Evolutionary conservation across 441 rosid genomes (phyloP).

Genomic region (Euphorbia corollata): DNA sequence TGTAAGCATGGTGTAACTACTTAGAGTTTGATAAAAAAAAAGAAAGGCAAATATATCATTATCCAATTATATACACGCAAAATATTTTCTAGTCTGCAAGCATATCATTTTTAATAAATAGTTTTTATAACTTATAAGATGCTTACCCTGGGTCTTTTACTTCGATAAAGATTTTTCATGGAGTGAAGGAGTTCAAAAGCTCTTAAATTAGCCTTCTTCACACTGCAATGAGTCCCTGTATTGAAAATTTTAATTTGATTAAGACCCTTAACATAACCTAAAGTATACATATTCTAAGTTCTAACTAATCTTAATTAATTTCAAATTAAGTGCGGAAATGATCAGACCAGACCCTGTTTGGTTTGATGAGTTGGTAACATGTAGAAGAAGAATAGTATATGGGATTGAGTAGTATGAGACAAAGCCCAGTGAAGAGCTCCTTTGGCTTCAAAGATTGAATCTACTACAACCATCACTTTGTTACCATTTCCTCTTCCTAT

Average conservation of each 20-base stretch:
- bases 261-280: not conserved
- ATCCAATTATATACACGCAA: too few relatives aligned
- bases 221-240: constrained; percentile 31
- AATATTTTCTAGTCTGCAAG: too few relatives aligned
- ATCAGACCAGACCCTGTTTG: constrained; percentile 24
- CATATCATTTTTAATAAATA: too few relatives aligned
- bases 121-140: too few relatives aligned
- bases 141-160: constrained; percentile 60
- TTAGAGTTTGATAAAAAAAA: too few relatives aligned
- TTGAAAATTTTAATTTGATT: not conserved
- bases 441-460: constrained; percentile 58
- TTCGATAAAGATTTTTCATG: constrained; percentile 55
- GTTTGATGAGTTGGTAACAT: constrained; percentile 34
- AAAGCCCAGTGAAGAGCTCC: constrained; percentile 86
- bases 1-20: too few relatives aligned
- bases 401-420: constrained; percentile 57
- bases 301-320: not conserved
- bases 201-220: constrained; percentile 40
- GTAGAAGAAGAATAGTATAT: constrained; percentile 53
- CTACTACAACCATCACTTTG: constrained; percentile 82
- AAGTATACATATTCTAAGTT: not conserved
- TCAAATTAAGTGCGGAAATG: not conserved
- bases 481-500: constrained; percentile 29
- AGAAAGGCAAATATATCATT: too few relatives aligned
- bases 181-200: constrained; percentile 51